Conservation (phyloP, 345 rosid genomes). For the Linum tenue region DNA sequence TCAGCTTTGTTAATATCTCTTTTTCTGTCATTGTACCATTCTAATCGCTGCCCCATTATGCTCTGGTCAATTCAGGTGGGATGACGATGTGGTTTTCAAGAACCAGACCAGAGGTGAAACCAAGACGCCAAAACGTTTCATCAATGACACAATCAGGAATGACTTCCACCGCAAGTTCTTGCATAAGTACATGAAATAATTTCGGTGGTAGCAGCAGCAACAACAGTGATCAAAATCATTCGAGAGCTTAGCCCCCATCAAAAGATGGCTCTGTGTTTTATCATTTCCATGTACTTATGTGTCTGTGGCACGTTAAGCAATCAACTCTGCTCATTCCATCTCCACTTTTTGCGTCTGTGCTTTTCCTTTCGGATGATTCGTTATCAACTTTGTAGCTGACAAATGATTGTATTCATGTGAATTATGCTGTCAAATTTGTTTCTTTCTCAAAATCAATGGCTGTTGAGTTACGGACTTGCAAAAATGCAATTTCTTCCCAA, state of each 20-base stretch:
- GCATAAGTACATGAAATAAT: slow-evolving; percentile 86
- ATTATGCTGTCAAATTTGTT: no score
- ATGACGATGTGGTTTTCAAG: slow-evolving; percentile 97
- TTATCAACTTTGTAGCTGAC: no score
- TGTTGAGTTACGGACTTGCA: no score
- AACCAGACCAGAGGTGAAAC: slow-evolving; percentile 96
- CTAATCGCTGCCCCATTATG: background rate
- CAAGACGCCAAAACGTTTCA: slow-evolving; percentile 89
- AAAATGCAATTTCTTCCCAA: no score
- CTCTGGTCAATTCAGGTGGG: slow-evolving; percentile 57
- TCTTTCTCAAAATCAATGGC: no score
- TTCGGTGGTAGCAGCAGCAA: background rate
- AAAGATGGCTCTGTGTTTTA: background rate
- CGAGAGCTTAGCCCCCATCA: background rate
- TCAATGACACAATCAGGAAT: slow-evolving; percentile 88
- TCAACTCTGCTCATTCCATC: no score
- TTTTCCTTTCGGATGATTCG: no score
- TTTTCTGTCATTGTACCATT: background rate
- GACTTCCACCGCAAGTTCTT: slow-evolving; percentile 94
- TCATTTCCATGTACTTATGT: background rate
- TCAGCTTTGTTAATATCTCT: background rate
- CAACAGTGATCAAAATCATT: background rate
- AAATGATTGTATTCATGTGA: no score
- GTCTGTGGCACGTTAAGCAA: no score
- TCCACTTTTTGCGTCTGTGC: no score